phyloP scores from a whole-genome alignment of 169 alveolate genomes.

The Cryptosporidium sp. region DNA sequence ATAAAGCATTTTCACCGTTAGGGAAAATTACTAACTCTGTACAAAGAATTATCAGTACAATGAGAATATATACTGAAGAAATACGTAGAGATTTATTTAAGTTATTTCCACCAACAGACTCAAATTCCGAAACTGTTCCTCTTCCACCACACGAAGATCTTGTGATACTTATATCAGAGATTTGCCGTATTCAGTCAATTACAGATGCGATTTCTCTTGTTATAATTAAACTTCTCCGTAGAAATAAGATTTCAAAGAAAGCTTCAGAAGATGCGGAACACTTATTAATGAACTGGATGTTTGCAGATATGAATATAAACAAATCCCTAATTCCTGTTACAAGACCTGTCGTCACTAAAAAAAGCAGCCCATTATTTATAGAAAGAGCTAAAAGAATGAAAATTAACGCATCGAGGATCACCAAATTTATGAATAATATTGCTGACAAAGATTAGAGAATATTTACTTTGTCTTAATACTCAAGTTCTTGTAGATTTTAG shows the following conservation, averaged over 20 bases:
- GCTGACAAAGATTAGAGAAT: slow-evolving; percentile 35
- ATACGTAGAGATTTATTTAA: slow-evolving; percentile 36
- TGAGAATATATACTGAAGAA: slow-evolving; percentile 58
- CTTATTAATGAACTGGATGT: slow-evolving; percentile 64
- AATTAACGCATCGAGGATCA: slow-evolving; percentile 14
- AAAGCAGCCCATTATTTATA: slow-evolving; percentile 52
- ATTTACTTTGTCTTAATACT: neutral
- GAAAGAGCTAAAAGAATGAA: slow-evolving; percentile 43
- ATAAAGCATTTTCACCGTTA: slow-evolving; percentile 40
- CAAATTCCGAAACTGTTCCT: neutral
- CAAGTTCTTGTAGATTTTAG: neutral
- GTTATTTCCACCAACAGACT: slow-evolving; percentile 5
- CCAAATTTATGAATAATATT: slow-evolving; percentile 19
- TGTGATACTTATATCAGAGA: slow-evolving; percentile 13
- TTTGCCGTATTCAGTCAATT: slow-evolving; percentile 66
- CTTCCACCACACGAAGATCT: slow-evolving; percentile 30
- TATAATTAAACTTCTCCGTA: slow-evolving; percentile 37
- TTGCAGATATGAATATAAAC: slow-evolving; percentile 36
- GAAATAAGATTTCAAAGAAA: slow-evolving; percentile 9
- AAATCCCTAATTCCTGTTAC: slow-evolving; percentile 42
- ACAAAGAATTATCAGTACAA: slow-evolving; percentile 30
- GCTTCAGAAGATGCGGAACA: slow-evolving; percentile 63
- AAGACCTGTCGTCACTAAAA: slow-evolving; percentile 40
- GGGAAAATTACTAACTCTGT: slow-evolving; percentile 30
- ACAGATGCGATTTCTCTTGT: slow-evolving; percentile 66